Evolutionary conservation across 108 stramenopile species (phyloP).

Genomic region (Mayamaea pseudoterrestris): DNA sequence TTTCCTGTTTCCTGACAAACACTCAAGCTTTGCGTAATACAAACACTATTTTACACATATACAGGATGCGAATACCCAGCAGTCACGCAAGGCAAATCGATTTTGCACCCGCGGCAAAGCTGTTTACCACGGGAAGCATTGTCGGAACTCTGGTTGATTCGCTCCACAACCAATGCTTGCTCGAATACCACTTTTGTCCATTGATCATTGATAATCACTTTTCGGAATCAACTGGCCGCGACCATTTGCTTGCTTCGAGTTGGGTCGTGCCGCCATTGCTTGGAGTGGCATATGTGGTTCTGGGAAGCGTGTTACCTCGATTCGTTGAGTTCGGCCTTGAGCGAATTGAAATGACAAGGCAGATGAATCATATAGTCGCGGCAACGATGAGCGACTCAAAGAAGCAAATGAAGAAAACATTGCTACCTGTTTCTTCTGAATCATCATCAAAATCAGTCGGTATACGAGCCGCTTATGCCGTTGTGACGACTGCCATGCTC

Average conservation of each 20-base stretch:
- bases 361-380: not conserved
- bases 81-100: too few relatives aligned
- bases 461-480: constrained; percentile 39
- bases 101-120: too few relatives aligned
- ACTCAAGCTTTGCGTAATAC: too few relatives aligned
- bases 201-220: constrained; percentile 15
- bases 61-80: too few relatives aligned
- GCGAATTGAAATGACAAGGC: too few relatives aligned
- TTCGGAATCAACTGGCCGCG: not conserved
- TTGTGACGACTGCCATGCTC: constrained; percentile 55
- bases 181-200: constrained; percentile 47
- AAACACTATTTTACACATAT: too few relatives aligned
- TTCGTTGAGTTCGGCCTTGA: constrained; percentile 14
- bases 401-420: not conserved
- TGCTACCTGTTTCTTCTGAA: not conserved
- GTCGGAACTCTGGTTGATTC: constrained; percentile 70
- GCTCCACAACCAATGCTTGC: constrained; percentile 74
- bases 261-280: constrained; percentile 70
- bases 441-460: not conserved
- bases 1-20: too few relatives aligned
- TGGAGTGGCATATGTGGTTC: constrained; percentile 63
- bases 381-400: not conserved
- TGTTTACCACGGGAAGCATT: constrained; percentile 44
- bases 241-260: constrained; percentile 17
- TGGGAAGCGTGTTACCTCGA: constrained; percentile 64